Conservation (phyloP, 768 basidiomycete genomes). For the Kwoniella europaea region DNA sequence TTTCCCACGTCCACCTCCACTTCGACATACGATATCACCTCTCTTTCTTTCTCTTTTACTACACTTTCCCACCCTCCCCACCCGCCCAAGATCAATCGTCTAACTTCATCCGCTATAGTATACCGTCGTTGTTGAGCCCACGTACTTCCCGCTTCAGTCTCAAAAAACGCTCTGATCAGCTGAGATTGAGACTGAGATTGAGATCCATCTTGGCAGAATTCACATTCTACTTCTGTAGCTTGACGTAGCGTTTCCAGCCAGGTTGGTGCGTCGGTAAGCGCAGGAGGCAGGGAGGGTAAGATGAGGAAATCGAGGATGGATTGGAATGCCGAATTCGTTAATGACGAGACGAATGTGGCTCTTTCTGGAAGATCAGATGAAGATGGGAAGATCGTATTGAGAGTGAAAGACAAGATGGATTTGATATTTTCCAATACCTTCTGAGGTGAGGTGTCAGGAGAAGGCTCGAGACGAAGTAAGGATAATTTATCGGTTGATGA, state of each 20-base stretch:
- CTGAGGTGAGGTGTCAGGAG: conserved; percentile 60
- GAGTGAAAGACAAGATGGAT: conserved; percentile 69
- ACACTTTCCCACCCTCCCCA: conserved; percentile 48
- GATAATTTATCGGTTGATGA: conserved; percentile 49
- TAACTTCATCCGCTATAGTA: conserved; percentile 68
- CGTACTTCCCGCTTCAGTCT: conserved; percentile 67
- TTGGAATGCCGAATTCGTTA: conserved; percentile 68
- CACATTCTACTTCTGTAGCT: conserved; percentile 73
- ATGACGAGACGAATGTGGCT: conserved; percentile 63
- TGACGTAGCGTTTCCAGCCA: conserved; percentile 67
- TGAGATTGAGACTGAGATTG: conserved; percentile 31
- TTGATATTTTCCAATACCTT: conserved; percentile 67
- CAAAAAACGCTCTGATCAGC: conserved; percentile 72
- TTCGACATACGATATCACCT: conserved; percentile 40
- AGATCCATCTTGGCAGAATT: conserved; percentile 62
- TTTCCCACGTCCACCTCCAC: conserved; percentile 33
- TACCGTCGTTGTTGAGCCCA: conserved; percentile 78
- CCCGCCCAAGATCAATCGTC: conserved; percentile 63
- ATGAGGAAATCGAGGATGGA: conserved; percentile 72
- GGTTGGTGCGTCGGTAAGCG: conserved; percentile 65
- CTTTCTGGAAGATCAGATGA: conserved; percentile 63
- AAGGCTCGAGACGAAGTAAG: conserved; percentile 63
- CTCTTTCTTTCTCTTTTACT: conserved; percentile 33
- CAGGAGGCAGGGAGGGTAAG: conserved; percentile 71
- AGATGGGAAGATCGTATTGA: conserved; percentile 65